Evolutionary conservation across 1,284 basidiomycete genomes (phyloP).

Genomic region (Leccinum pseudoinsigne): DNA sequence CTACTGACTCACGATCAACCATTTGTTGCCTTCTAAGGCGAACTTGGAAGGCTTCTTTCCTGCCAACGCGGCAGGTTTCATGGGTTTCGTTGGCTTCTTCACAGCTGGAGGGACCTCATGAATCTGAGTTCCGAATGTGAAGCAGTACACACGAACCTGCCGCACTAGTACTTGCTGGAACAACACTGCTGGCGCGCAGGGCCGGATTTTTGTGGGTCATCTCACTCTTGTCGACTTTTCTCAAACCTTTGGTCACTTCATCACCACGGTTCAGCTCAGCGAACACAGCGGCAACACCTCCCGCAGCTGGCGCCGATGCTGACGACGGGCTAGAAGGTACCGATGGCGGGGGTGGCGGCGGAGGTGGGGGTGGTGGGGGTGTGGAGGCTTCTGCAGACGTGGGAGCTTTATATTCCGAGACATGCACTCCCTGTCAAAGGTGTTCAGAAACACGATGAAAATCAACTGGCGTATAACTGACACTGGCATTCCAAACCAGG

Average conservation of each 20-base stretch:
- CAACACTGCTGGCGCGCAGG: conserved; percentile 66
- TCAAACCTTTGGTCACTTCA: conserved; percentile 86
- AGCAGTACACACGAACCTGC: conserved; percentile 32
- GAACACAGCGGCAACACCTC: conserved; percentile 87
- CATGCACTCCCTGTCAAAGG: conserved; percentile 55
- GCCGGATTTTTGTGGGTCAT: conserved; percentile 99
- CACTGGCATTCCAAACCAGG: conserved; percentile 88
- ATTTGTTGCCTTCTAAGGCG: conserved; percentile 91
- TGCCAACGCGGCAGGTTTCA: conserved; percentile 77
- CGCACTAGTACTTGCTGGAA: conserved; percentile 50
- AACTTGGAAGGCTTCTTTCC: conserved; percentile 95
- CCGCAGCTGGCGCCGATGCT: conserved; percentile 41
- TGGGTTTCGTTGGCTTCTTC: conserved; percentile 73
- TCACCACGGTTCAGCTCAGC: conserved; percentile 90
- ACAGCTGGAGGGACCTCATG: conserved; percentile 30
- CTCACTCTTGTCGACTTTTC: conserved; percentile 94
- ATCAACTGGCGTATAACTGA: conserved; percentile 32
- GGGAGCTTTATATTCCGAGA: conserved; percentile 50
- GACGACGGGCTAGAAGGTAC: conserved; percentile 40
- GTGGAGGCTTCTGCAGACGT: conserved; percentile 21
- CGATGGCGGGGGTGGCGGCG: conserved; percentile 50
- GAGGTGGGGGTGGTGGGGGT: conserved; percentile 36
- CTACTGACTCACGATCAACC: conserved; percentile 76
- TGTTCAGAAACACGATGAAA: conserved; percentile 5
- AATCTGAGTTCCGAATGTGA: not conserved